These are phyloP conservation scores for Inga oerstediana DNA, from an alignment of 306 rosid genomes.

Conservation along the genomic window DNA sequence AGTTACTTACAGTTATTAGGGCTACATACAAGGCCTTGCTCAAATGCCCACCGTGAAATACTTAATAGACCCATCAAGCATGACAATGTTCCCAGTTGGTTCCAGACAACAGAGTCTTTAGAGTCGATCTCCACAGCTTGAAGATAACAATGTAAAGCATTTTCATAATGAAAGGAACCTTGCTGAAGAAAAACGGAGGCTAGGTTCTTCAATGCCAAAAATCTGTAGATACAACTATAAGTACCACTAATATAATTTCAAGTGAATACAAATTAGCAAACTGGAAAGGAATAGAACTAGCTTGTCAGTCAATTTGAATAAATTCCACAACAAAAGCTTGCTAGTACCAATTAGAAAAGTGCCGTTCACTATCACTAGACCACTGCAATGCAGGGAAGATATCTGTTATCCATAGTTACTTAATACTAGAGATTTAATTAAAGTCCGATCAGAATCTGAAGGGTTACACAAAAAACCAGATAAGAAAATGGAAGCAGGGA, in stretches of 20 bases:
- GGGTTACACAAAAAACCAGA: slow-evolving; percentile 22
- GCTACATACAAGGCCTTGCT: slow-evolving; percentile 95
- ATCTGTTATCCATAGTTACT: not conserved
- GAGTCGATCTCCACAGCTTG: slow-evolving; percentile 97
- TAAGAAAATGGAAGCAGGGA: slow-evolving; percentile 22
- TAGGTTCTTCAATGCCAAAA: slow-evolving; percentile 93
- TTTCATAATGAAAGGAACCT: slow-evolving; percentile 81
- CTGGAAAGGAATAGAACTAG: slow-evolving; percentile 14
- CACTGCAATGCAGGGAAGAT: slow-evolving; percentile 9
- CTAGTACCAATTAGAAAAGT: slow-evolving; percentile 23
- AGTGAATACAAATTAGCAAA: slow-evolving; percentile 14
- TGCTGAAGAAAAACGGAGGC: slow-evolving; percentile 90
- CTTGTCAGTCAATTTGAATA: slow-evolving; percentile 1
- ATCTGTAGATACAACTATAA: slow-evolving; percentile 56
- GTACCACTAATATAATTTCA: slow-evolving; percentile 25
- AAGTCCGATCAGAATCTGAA: slow-evolving; percentile 24
- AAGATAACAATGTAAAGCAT: slow-evolving; percentile 85
- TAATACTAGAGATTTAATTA: slow-evolving; percentile 12
- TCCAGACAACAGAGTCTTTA: slow-evolving; percentile 97
- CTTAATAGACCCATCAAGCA: slow-evolving; percentile 88
- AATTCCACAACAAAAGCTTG: slow-evolving; percentile 5
- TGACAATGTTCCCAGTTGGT: slow-evolving; percentile 91
- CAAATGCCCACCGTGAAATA: slow-evolving; percentile 99
- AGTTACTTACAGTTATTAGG: slow-evolving; percentile 90
- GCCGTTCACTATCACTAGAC: not conserved